These are phyloP conservation scores for Penicillium paxilli DNA, from an alignment of 495 filamentous ascomycete species.

Conservation along the genomic window DNA sequence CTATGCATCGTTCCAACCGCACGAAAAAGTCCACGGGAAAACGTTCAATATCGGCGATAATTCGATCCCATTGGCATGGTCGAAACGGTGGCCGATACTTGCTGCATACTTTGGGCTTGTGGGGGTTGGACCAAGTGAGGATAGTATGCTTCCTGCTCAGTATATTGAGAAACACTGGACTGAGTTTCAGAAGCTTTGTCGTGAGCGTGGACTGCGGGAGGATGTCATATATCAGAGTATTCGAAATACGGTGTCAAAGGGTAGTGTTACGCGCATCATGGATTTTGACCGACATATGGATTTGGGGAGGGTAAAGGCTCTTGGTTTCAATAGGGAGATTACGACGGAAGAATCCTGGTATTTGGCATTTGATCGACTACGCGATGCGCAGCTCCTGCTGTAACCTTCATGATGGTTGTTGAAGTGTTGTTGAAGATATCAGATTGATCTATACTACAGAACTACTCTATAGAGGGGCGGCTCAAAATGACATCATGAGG, in stretches of 20 bases:
- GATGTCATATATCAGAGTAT: constrained; percentile 6
- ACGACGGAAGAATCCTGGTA: constrained; percentile 3
- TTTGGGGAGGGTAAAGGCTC: neutral
- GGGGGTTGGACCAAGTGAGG: constrained; percentile 16
- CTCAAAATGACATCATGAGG: neutral
- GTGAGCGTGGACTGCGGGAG: neutral
- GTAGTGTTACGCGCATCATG: neutral
- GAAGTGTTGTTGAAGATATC: no score
- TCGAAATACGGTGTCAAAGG: neutral
- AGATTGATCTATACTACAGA: no score
- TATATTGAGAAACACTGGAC: neutral
- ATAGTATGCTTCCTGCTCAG: neutral
- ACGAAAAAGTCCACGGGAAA: constrained; percentile 48
- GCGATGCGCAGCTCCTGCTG: constrained; percentile 1
- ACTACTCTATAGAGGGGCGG: no score
- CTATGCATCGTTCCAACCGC: constrained; percentile 30
- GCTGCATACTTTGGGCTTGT: constrained; percentile 35
- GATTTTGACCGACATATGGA: constrained; percentile 10
- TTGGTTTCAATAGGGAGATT: neutral
- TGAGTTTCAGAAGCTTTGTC: constrained; percentile 1
- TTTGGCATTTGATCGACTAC: constrained; percentile 9
- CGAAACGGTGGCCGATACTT: constrained; percentile 17
- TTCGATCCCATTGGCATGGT: constrained; percentile 31
- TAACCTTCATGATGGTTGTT: neutral
- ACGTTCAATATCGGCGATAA: constrained; percentile 60